Evolutionary conservation across 2,329 filamentous ascomycete genomes (phyloP).

Genomic region (Sporothrix brasiliensis): DNA sequence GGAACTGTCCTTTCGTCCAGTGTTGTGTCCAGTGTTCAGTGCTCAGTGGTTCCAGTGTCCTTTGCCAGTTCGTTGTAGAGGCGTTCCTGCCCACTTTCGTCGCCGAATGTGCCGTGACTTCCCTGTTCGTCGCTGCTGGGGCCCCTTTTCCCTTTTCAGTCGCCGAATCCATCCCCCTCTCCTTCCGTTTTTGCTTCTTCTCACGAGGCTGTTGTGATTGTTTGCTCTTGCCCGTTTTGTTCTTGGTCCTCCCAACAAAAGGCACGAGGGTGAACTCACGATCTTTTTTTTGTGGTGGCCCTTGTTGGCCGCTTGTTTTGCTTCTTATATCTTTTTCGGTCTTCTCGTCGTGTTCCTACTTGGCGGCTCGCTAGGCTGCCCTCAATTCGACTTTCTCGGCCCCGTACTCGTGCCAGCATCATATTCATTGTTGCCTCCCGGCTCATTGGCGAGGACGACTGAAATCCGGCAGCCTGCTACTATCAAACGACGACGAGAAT

Average conservation of each 20-base stretch:
- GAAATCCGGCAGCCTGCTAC: not conserved
- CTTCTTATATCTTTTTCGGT: slow-evolving; percentile 1
- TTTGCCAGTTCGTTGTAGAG: not conserved
- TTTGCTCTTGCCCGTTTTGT: not conserved
- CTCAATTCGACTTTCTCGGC: slow-evolving; percentile 4
- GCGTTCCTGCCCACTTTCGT: slow-evolving; percentile 1
- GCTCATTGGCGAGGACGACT: not conserved
- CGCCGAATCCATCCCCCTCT: not conserved
- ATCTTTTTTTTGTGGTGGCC: slow-evolving; percentile 10
- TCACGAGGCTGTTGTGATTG: slow-evolving; percentile 17
- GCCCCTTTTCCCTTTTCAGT: slow-evolving; percentile 3
- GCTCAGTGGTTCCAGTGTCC: not conserved
- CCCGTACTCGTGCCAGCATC: not conserved
- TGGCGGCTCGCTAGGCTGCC: slow-evolving; percentile 16
- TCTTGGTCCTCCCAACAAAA: slow-evolving; percentile 9
- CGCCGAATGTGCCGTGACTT: slow-evolving; percentile 13
- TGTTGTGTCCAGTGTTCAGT: not conserved
- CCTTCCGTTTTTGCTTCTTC: slow-evolving; percentile 7
- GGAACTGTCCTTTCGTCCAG: not conserved
- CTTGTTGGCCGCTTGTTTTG: slow-evolving; percentile 11
- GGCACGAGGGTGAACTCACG: not conserved
- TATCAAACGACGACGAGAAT: not conserved
- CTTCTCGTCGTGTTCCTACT: not conserved
- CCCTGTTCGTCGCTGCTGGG: not conserved
- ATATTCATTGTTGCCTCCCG: slow-evolving; percentile 14